Conservation (phyloP, 805 yeast species). For the Kluyveromyces nonfermentans region DNA sequence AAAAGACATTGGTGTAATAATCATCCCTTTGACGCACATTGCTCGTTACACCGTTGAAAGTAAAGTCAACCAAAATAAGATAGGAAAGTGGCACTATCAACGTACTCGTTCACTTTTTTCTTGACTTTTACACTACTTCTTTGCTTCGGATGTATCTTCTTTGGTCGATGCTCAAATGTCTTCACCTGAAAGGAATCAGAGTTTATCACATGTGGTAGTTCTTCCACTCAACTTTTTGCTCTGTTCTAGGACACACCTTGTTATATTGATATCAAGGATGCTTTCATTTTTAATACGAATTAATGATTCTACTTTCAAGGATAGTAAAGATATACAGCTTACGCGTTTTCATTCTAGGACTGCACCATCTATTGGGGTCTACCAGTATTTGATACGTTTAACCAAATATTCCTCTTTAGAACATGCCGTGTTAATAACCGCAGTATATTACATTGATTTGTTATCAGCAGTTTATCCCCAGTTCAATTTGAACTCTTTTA, state of each 20-base stretch:
- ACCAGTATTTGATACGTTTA: conserved; percentile 65
- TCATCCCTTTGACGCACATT: too few relatives aligned
- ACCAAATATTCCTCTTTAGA: conserved; percentile 80
- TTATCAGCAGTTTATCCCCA: conserved; percentile 66
- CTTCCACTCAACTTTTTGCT: conserved; percentile 41
- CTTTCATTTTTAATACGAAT: conserved; percentile 60
- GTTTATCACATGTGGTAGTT: conserved; percentile 13
- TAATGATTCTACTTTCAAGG: conserved; percentile 45
- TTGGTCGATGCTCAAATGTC: neutral
- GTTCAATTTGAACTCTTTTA: conserved; percentile 79
- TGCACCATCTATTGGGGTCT: conserved; percentile 80
- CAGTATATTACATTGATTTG: conserved; percentile 86
- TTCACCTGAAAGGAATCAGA: neutral
- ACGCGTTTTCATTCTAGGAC: conserved; percentile 92
- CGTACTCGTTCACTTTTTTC: neutral
- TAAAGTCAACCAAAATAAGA: too few relatives aligned
- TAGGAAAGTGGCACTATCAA: neutral
- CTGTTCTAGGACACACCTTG: conserved; percentile 62
- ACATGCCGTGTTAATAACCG: conserved; percentile 67
- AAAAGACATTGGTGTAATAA: too few relatives aligned
- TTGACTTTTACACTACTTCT: neutral
- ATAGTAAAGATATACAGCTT: conserved; percentile 31
- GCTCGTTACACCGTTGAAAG: too few relatives aligned
- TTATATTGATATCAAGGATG: conserved; percentile 70
- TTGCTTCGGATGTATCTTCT: neutral